Base-by-base conservation (phyloP, 495 filamentous ascomycete species). In the Podospora appendiculata region DNA sequence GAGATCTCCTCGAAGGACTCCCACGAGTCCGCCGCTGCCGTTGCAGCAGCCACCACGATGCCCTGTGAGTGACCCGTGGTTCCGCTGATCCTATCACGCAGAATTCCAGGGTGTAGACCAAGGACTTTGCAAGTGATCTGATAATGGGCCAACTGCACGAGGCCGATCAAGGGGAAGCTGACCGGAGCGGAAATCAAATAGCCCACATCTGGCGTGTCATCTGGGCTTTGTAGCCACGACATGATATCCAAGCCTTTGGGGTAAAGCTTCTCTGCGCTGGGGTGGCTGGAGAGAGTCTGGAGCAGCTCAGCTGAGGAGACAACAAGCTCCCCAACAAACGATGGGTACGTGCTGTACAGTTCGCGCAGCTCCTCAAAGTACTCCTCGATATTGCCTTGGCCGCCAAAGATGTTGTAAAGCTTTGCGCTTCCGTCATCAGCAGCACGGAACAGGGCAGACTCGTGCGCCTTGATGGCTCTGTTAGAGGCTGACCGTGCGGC, bases 321-420 rank as follows among this genome's bases (percentile, higher is more conserved):
- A 59, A 99, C 79, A 43, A 96, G 79, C 41, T 93, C 87, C 51
- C 90, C 87, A 5, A 97, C 82, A 49, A 97, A 89, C 2, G 87
- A 86, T 2, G 87, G 84, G 68, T 99, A 99, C 12, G 89, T 94
- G 44, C 77, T 80, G 74, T 91, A 94, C 34, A 97, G 77, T 67
- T 92, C 86, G 38, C 92, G 83, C 40, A 99, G 79, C 71, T 99
- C 94, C 50, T 96, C 91, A 64, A 97, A 99, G 70, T 97, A 99
- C 68, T 97, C 94, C 67, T 97, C 90, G 53, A 97, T 96, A 67
- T 97, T 99, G 49, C 94, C 94, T 66, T 99, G 94, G n/a, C 94
- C 94, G 43, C 94, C 94, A 56, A 96, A 96, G 52, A 99, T 88
- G 46, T 83, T 88, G 74, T 95, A 97, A 41, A 97, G 76, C 50